A percentile compares a stretch with the other conserved stretches of the same genome.
phyloP scores from a whole-genome alignment of 805 yeast species.

The Starmera quercuum region DNA sequence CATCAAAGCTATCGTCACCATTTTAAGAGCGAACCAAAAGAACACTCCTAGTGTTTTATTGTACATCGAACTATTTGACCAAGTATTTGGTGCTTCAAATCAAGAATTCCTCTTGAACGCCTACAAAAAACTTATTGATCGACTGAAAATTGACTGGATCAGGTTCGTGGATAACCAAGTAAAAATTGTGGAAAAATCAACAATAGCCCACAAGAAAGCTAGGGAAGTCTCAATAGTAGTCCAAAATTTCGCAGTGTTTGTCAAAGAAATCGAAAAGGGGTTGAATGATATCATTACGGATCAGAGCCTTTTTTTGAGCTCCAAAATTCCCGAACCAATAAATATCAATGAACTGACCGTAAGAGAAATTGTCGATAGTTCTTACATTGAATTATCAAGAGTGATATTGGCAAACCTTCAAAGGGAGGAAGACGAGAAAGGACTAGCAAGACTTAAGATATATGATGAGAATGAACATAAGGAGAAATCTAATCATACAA shows the following conservation, averaged over 20 bases:
- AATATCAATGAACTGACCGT: conserved; percentile 9
- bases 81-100: conserved; percentile 36
- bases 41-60: conserved; percentile 35
- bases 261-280: conserved; percentile 27
- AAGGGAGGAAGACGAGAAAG: conserved; percentile 16
- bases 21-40: conserved; percentile 29
- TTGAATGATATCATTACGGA: background rate
- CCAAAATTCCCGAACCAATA: background rate
- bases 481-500: conserved; percentile 30
- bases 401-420: conserved; percentile 23
- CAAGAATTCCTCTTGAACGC: conserved; percentile 56
- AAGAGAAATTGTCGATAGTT: conserved; percentile 17
- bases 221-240: conserved; percentile 37
- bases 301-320: background rate
- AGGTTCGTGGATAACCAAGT: conserved; percentile 51
- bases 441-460: conserved; percentile 4
- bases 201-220: conserved; percentile 25
- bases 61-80: conserved; percentile 32
- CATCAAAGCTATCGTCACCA: conserved; percentile 21
- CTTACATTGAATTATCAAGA: conserved; percentile 22
- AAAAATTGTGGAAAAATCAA: conserved; percentile 31
- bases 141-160: conserved; percentile 48
- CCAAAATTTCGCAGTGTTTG: conserved; percentile 39
- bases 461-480: conserved; percentile 17
- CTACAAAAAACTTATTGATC: conserved; percentile 44